phyloP scores from a whole-genome alignment of 148 eudicot genomes.

The Bassia scoparia region DNA sequence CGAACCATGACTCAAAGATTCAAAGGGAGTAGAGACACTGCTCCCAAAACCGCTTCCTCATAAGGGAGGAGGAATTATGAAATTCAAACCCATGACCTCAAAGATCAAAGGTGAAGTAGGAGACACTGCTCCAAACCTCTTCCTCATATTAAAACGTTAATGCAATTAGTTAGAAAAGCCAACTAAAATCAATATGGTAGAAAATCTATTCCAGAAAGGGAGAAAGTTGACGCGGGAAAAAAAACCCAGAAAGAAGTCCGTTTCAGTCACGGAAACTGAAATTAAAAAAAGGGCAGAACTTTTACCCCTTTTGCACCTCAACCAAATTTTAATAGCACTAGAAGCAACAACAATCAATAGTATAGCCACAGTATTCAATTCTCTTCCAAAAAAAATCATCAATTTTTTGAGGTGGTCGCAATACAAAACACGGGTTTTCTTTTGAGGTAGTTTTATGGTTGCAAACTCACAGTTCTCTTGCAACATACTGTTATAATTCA shows the following conservation, averaged over 20 bases:
- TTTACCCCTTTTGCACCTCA: neutral
- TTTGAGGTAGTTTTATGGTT: constrained; percentile 3
- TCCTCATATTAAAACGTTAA: too few species aligned
- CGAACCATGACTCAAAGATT: too few species aligned
- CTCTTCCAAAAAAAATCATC: neutral
- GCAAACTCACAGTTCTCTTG: constrained; percentile 3
- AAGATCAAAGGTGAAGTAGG: too few species aligned
- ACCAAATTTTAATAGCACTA: neutral
- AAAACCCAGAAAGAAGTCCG: constrained; percentile 10
- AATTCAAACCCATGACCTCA: too few species aligned
- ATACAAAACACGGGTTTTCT: neutral
- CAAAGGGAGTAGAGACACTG: too few species aligned
- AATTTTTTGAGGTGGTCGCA: neutral
- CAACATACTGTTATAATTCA: neutral
- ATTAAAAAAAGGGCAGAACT: neutral
- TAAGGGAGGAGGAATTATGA: too few species aligned
- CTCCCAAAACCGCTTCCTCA: too few species aligned
- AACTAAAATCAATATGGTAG: too few species aligned
- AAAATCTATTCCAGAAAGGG: neutral
- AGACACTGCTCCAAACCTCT: too few species aligned
- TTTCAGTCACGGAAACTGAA: constrained; percentile 30
- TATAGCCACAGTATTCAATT: neutral
- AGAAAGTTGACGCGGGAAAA: constrained; percentile 25
- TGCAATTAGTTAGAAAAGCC: too few species aligned
- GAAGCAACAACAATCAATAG: neutral